Evolutionary conservation across 495 filamentous ascomycete species (phyloP).

Genomic region (Neurospora tetraspora): DNA sequence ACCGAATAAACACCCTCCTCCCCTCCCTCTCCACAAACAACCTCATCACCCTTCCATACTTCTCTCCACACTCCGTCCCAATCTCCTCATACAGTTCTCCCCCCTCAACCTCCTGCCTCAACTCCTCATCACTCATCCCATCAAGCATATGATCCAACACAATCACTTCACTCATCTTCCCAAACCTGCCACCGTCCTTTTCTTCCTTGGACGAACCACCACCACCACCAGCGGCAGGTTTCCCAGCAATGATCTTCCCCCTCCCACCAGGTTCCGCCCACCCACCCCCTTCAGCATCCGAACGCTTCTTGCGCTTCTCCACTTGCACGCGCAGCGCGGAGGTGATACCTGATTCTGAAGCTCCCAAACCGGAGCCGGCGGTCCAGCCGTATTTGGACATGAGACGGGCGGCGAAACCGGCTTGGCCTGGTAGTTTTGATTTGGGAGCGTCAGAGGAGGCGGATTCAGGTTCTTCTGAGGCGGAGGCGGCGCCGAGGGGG

Average conservation of each 20-base stretch:
- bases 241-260: constrained; percentile 73
- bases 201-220: constrained; percentile 19
- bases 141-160: constrained; percentile 73
- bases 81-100: constrained; percentile 78
- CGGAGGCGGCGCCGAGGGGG: not conserved
- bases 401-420: constrained; percentile 70
- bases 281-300: constrained; percentile 71
- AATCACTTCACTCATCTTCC: constrained; percentile 68
- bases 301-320: constrained; percentile 69
- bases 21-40: constrained; percentile 56
- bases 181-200: constrained; percentile 51
- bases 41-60: constrained; percentile 83
- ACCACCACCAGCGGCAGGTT: constrained; percentile 5
- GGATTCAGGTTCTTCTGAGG: constrained; percentile 1
- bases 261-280: constrained; percentile 57
- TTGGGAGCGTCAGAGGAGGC: constrained; percentile 25
- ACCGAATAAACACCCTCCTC: constrained; percentile 76
- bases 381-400: constrained; percentile 92
- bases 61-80: constrained; percentile 79
- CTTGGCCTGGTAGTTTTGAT: constrained; percentile 65
- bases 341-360: constrained; percentile 66
- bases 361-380: constrained; percentile 78
- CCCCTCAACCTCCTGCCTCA: constrained; percentile 50
- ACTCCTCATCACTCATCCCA: constrained; percentile 52
- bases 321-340: constrained; percentile 73